Percentiles rank a stretch among this genome's conserved stretches.
phyloP scores from a whole-genome alignment of 106 monocot species.

The Apostasia ramifera region DNA sequence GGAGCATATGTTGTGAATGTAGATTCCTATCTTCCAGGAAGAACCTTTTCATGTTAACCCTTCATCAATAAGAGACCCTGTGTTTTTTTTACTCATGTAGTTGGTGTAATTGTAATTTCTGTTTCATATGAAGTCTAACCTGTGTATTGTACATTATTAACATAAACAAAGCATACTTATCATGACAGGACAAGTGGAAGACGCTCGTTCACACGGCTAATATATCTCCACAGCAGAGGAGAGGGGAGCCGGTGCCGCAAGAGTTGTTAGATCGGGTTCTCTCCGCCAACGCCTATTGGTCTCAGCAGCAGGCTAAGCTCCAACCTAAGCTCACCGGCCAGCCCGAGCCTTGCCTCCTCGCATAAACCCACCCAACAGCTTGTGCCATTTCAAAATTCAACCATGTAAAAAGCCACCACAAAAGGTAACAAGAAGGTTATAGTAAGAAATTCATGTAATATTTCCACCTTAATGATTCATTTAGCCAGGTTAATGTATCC shows the following conservation, averaged over 20 bases:
- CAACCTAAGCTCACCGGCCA: constrained; percentile 21
- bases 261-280: constrained; percentile 90
- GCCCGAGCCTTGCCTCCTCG: constrained; percentile 23
- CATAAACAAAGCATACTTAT: not conserved
- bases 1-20: too few species aligned
- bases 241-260: constrained; percentile 96
- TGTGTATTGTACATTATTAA: too few species aligned
- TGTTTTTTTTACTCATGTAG: too few species aligned
- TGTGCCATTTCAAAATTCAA: not conserved
- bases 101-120: too few species aligned
- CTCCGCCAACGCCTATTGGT: constrained; percentile 71
- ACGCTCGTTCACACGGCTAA: constrained; percentile 91
- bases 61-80: too few species aligned
- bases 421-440: not conserved
- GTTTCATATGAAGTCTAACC: too few species aligned
- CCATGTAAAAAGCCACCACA: not conserved
- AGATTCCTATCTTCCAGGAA: too few species aligned
- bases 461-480: constrained; percentile 1
- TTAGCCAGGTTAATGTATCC: not conserved
- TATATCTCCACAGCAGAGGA: constrained; percentile 83
- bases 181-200: constrained; percentile 92
- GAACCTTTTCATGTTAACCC: too few species aligned
- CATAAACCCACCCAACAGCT: constrained; percentile 6
- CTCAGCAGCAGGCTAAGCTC: constrained; percentile 81
- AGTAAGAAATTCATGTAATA: constrained; percentile 10